Evolutionary conservation across 202 grass and related monocot species (phyloP).

Genomic region (Setaria italica): DNA sequence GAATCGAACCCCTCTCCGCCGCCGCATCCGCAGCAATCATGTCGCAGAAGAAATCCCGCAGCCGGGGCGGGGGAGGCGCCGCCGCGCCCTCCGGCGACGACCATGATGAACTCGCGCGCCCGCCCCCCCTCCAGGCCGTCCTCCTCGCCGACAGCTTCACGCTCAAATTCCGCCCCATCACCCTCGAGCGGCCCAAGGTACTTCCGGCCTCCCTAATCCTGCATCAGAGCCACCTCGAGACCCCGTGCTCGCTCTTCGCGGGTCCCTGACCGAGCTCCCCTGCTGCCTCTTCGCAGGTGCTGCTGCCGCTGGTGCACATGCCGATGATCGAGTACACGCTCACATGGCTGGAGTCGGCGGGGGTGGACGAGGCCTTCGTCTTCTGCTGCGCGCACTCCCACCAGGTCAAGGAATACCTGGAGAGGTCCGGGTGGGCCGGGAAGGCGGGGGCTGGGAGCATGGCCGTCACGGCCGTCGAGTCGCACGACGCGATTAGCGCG

Average conservation of each 20-base stretch:
- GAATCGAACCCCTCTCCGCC: slow-evolving; percentile 23
- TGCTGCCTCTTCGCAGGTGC: slow-evolving; percentile 56
- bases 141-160: slow-evolving; percentile 98
- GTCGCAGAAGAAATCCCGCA: slow-evolving; percentile 72
- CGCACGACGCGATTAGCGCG: slow-evolving; percentile 71
- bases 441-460: slow-evolving; percentile 52
- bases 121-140: slow-evolving; percentile 81
- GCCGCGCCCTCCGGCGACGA: slow-evolving; percentile 57
- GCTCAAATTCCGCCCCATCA: slow-evolving; percentile 95
- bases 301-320: slow-evolving; percentile 82
- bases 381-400: slow-evolving; percentile 89
- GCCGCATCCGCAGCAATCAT: slow-evolving; percentile 51
- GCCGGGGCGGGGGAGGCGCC: slow-evolving; percentile 52
- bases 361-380: slow-evolving; percentile 88
- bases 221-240: background rate
- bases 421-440: slow-evolving; percentile 65
- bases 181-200: slow-evolving; percentile 93
- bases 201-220: slow-evolving; percentile 17
- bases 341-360: slow-evolving; percentile 82
- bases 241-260: background rate
- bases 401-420: slow-evolving; percentile 85
- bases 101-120: slow-evolving; percentile 68
- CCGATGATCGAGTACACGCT: slow-evolving; percentile 97
- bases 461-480: slow-evolving; percentile 68
- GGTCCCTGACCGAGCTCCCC: background rate